These are phyloP conservation scores for Boletus subparvulus DNA, from an alignment of 768 basidiomycete genomes.

Conservation along the genomic window DNA sequence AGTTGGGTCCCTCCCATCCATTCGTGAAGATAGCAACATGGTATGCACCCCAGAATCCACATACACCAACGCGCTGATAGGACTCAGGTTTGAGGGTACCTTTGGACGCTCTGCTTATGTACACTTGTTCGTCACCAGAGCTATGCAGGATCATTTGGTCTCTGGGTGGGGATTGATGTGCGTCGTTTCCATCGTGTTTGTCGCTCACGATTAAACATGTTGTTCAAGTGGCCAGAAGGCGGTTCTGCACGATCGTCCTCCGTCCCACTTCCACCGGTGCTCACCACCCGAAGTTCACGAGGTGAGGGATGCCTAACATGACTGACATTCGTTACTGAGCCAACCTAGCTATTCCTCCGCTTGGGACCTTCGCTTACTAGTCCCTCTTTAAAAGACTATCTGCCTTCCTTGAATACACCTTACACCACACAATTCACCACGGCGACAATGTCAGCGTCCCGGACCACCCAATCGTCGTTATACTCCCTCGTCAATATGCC, in stretches of 20 bases:
- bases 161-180: constrained; percentile 77
- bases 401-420: constrained; percentile 51
- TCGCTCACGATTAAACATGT: constrained; percentile 5
- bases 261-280: constrained; percentile 74
- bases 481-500: constrained; percentile 38
- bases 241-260: constrained; percentile 89
- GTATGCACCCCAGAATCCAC: constrained; percentile 41
- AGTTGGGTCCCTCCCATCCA: constrained; percentile 63
- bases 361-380: constrained; percentile 41
- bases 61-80: constrained; percentile 2
- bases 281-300: constrained; percentile 74
- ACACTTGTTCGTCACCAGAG: constrained; percentile 90
- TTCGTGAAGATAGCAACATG: constrained; percentile 74
- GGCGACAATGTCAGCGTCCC: constrained; percentile 24
- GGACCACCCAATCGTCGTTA: constrained; percentile 22
- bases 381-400: constrained; percentile 44
- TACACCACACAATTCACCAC: constrained; percentile 65
- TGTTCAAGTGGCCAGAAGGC: constrained; percentile 66
- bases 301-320: constrained; percentile 38
- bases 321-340: constrained; percentile 1
- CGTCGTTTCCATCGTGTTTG: constrained; percentile 28
- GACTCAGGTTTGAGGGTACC: constrained; percentile 70
- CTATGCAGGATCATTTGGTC: constrained; percentile 74
- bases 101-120: constrained; percentile 84
- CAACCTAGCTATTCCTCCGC: constrained; percentile 49